Conservation (phyloP, 1,284 basidiomycete genomes). For the Boletus calvinii region DNA sequence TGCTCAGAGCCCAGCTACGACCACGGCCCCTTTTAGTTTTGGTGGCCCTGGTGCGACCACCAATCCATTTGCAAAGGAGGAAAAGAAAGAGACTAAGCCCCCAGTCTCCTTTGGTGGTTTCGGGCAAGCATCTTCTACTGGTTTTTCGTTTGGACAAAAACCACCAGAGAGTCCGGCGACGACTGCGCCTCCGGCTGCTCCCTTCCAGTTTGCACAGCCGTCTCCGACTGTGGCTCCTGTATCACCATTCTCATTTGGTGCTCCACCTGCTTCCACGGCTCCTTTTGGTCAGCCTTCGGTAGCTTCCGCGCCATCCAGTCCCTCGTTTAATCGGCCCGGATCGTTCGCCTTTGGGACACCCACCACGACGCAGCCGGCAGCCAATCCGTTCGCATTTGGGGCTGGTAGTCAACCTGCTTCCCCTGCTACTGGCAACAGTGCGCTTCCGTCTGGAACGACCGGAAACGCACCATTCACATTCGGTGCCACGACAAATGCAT, state of each 20-base stretch:
- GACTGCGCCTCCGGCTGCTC: conserved; percentile 36
- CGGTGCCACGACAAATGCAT: conserved; percentile 28
- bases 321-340: conserved; percentile 43
- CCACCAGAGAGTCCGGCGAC: conserved; percentile 36
- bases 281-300: conserved; percentile 45
- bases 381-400: conserved; percentile 33
- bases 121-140: conserved; percentile 28
- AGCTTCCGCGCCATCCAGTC: conserved; percentile 53
- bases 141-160: conserved; percentile 38
- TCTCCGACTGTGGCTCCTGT: conserved; percentile 37
- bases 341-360: conserved; percentile 41
- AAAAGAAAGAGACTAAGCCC: conserved; percentile 33
- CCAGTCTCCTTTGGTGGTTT: conserved; percentile 31
- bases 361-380: conserved; percentile 27
- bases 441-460: conserved; percentile 41
- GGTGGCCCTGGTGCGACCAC: conserved; percentile 15
- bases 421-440: conserved; percentile 43
- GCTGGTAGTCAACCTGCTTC: conserved; percentile 52
- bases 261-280: conserved; percentile 35
- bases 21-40: conserved; percentile 34
- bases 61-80: conserved; percentile 36
- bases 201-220: conserved; percentile 47
- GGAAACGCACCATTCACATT: conserved; percentile 40
- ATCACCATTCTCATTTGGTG: conserved; percentile 49
- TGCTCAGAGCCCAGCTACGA: conserved; percentile 34